phyloP scores from a whole-genome alignment of 2,329 filamentous ascomycete genomes.

The Aspergillus carbonarius region DNA sequence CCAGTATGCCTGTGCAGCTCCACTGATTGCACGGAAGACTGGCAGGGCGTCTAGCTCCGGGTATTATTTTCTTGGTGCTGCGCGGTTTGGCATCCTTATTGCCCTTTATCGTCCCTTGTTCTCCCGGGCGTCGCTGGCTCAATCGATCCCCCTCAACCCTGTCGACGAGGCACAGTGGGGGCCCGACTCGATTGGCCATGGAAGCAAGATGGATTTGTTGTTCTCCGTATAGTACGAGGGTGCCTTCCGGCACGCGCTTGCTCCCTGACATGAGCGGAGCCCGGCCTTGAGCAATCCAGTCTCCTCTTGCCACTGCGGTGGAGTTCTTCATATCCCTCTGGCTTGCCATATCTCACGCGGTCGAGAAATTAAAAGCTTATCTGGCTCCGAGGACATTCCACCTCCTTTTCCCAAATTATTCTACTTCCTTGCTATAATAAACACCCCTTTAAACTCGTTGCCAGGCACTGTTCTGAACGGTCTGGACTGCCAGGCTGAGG shows the following conservation, averaged over 20 bases:
- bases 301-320: constrained; percentile 14
- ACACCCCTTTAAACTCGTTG: constrained; percentile 4
- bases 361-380: constrained; percentile 18
- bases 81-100: constrained; percentile 12
- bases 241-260: constrained; percentile 16
- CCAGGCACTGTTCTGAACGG: constrained; percentile 4
- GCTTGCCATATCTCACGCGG: constrained; percentile 15
- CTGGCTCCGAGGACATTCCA: constrained; percentile 10
- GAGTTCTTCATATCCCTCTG: constrained; percentile 12
- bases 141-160: constrained; percentile 18
- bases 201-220: constrained; percentile 11
- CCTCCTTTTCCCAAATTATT: not conserved
- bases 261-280: constrained; percentile 17
- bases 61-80: constrained; percentile 14
- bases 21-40: constrained; percentile 13
- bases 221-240: constrained; percentile 14
- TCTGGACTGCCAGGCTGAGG: constrained; percentile 1
- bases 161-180: constrained; percentile 12
- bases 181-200: constrained; percentile 12
- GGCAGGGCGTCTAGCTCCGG: constrained; percentile 13
- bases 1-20: constrained; percentile 13
- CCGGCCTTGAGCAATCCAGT: constrained; percentile 6
- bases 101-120: constrained; percentile 15
- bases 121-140: constrained; percentile 12
- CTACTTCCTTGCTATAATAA: constrained; percentile 1